Evolutionary conservation across 179 eudicot genomes (phyloP), one percentile per base, ranked within the genome.

Genomic region (Beta lomatogona): DNA sequence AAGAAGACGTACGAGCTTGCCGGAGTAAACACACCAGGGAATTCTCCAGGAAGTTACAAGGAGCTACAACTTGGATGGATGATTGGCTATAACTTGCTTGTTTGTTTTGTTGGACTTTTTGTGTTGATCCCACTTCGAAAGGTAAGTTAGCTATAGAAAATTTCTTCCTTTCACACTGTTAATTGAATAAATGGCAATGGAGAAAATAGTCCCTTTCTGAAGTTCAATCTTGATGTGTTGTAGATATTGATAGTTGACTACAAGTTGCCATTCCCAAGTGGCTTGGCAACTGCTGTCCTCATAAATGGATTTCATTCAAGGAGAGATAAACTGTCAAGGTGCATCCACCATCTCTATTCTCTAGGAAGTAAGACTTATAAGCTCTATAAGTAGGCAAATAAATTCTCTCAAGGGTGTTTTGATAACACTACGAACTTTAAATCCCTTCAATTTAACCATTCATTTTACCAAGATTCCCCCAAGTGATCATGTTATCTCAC

Each of bases 261-360:
- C 87, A 89, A 94, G 44, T 79, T 91, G 86, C 82, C 87, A 28
- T 93, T 85, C 80, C 97, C 98, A 80, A 94, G 87, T 85, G 98
- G 98, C 25, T 87, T 89, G 91, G 97, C 98, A 31, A 92, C 98
- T 71, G 92, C 94, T 25, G 93, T 94, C 77, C 97, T 94, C 13
- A 91, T 94, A 21, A 92, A 93, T 77, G 94, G 94, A 69, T 91
- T 94, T 79, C 98, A 94, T 57, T 78, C 86, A 45, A 83, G 75
- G 54, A 92, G 91, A 48, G 95, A 90, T 77, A 76, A 91, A 60
- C 75, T 76, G 82, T 91, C 97, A 50, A 87, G 87, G 97, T 92
- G 90, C 5, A 4, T 54, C 14, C 9, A 25, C 6, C 80, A 48
- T 10, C 31, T 13, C 72, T 9, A 0, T 25, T 13, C 6, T 45